Conservation (phyloP, 306 rosid species). For the Ochetophila trinervis region DNA sequence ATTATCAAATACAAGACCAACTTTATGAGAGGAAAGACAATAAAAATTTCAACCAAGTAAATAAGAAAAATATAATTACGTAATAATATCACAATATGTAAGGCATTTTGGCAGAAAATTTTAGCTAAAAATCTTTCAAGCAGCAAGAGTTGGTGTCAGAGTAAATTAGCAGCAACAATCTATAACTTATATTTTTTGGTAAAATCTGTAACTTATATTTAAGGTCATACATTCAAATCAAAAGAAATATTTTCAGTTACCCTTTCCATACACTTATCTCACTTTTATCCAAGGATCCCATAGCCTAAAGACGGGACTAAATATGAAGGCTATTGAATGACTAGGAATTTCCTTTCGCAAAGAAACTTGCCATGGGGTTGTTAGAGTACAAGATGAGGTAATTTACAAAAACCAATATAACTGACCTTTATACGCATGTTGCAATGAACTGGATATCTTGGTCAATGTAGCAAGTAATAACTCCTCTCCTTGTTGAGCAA, state of each 20-base stretch:
- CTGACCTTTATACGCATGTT: slow-evolving; percentile 68
- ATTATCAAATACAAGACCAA: slow-evolving; percentile 15
- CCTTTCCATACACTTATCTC: background rate
- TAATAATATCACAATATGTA: background rate
- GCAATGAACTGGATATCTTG: slow-evolving; percentile 58
- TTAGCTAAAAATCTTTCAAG: background rate
- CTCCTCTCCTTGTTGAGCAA: slow-evolving; percentile 54
- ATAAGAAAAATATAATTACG: background rate
- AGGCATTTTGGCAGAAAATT: background rate
- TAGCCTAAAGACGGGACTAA: background rate
- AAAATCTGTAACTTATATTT: background rate
- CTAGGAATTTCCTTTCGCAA: background rate
- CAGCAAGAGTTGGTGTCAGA: background rate
- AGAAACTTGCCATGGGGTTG: slow-evolving; percentile 14
- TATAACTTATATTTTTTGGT: background rate
- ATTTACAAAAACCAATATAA: slow-evolving; percentile 24
- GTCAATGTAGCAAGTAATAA: slow-evolving; percentile 55
- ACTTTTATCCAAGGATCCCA: background rate
- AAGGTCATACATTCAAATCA: background rate
- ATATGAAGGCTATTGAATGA: background rate
- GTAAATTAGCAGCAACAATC: background rate
- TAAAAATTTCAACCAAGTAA: slow-evolving; percentile 4
- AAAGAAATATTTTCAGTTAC: background rate
- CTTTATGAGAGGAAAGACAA: slow-evolving; percentile 8
- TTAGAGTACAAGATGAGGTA: slow-evolving; percentile 9